Evolutionary conservation across 257 asterid species (phyloP).

Genomic region (Solanum tacnaense): DNA sequence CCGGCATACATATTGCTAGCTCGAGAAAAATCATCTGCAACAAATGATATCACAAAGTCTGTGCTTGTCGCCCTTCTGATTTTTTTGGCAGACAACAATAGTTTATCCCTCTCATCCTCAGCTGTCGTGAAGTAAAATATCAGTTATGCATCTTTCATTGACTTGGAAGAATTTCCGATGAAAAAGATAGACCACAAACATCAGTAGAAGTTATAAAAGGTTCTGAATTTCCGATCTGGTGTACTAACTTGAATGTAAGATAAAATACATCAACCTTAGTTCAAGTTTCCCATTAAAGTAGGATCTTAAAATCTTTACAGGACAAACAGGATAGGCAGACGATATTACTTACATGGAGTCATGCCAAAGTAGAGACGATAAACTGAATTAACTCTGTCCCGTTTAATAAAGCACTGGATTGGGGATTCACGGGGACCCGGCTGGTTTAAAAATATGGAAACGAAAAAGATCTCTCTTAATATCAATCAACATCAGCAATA

Average conservation of each 20-base stretch:
- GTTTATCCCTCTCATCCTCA: background rate
- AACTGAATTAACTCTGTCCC: slow-evolving; percentile 59
- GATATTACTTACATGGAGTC: slow-evolving; percentile 44
- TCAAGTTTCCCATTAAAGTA: background rate
- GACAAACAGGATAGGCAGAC: background rate
- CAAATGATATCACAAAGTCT: background rate
- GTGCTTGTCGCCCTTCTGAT: background rate
- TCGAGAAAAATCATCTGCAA: background rate
- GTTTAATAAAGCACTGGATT: slow-evolving; percentile 72
- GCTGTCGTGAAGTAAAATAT: slow-evolving; percentile 41
- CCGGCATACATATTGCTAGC: background rate
- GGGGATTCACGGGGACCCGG: slow-evolving; percentile 84
- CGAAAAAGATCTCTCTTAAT: background rate
- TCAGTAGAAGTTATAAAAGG: background rate
- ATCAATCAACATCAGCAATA: background rate
- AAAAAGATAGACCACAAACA: background rate
- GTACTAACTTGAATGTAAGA: background rate
- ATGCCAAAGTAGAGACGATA: slow-evolving; percentile 58
- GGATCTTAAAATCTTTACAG: background rate
- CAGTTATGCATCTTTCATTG: background rate
- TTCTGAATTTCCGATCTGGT: background rate
- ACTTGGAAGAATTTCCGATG: background rate
- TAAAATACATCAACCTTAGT: background rate
- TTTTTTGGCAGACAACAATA: background rate
- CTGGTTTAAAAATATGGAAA: slow-evolving; percentile 23